These are phyloP conservation scores for Alternaria solani DNA, from an alignment of 2,329 filamentous ascomycete genomes.

Conservation along the genomic window DNA sequence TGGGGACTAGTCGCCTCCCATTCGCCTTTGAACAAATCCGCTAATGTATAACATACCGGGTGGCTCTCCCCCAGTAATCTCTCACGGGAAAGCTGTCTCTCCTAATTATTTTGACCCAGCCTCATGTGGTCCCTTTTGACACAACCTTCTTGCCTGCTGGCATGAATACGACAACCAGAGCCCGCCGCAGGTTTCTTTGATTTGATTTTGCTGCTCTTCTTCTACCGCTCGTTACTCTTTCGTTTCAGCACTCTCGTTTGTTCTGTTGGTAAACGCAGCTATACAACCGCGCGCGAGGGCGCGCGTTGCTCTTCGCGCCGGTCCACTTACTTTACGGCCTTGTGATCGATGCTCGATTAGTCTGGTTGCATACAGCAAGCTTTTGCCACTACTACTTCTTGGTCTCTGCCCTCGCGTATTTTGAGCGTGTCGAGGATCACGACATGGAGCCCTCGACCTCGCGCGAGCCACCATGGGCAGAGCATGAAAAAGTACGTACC, in stretches of 20 bases:
- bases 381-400: slow-evolving; percentile 43
- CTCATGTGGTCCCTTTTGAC: slow-evolving; percentile 24
- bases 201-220: slow-evolving; percentile 35
- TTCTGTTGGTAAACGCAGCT: slow-evolving; percentile 39
- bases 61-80: slow-evolving; percentile 25
- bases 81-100: slow-evolving; percentile 23
- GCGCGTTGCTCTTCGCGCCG: slow-evolving; percentile 41
- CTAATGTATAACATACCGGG: slow-evolving; percentile 29
- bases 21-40: slow-evolving; percentile 19
- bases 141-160: slow-evolving; percentile 34
- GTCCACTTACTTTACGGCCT: slow-evolving; percentile 44
- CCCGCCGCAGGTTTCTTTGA: slow-evolving; percentile 36
- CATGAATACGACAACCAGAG: slow-evolving; percentile 38
- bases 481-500: slow-evolving; percentile 57
- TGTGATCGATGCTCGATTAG: slow-evolving; percentile 48
- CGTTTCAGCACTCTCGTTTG: slow-evolving; percentile 44
- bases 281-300: slow-evolving; percentile 37
- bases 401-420: slow-evolving; percentile 35
- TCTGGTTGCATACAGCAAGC: slow-evolving; percentile 43
- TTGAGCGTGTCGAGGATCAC: slow-evolving; percentile 25
- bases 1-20: slow-evolving; percentile 23
- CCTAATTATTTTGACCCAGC: slow-evolving; percentile 25
- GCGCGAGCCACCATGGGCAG: slow-evolving; percentile 54
- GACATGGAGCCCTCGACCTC: slow-evolving; percentile 50
- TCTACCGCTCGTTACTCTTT: slow-evolving; percentile 36